Conservation (phyloP, 352 stramenopile genomes). For the Phytophthora sojae region DNA sequence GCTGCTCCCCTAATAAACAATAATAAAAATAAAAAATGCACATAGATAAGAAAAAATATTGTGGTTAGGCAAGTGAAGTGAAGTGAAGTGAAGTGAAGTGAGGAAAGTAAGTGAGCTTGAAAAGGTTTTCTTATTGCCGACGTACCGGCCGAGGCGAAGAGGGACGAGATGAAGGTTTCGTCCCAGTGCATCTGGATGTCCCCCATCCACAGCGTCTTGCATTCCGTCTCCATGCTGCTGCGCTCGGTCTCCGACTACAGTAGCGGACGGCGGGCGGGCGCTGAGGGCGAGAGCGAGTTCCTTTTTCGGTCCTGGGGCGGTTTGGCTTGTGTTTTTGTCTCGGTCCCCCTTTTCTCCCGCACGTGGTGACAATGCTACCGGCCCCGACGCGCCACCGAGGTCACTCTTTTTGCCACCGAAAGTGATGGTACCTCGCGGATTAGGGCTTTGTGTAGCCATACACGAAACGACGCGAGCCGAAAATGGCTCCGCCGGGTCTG, state of each 20-base stretch:
- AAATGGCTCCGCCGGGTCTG: slow-evolving; percentile 10
- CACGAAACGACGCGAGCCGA: slow-evolving; percentile 30
- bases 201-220: slow-evolving; percentile 92
- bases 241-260: not conserved
- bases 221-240: slow-evolving; percentile 46
- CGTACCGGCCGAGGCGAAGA: slow-evolving; percentile 81
- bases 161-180: slow-evolving; percentile 86
- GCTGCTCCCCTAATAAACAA: slow-evolving; percentile 65
- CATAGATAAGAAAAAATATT: slow-evolving; percentile 3
- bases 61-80: not conserved
- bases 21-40: not conserved
- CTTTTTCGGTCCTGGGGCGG: slow-evolving; percentile 4
- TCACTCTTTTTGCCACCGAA: slow-evolving; percentile 13
- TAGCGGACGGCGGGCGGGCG: no score
- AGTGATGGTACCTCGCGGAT: slow-evolving; percentile 5
- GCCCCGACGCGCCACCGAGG: slow-evolving; percentile 17
- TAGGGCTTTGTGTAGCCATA: slow-evolving; percentile 16
- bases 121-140: no score
- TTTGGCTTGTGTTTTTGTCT: slow-evolving; percentile 33
- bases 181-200: slow-evolving; percentile 93
- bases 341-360: slow-evolving; percentile 29
- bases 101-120: not conserved
- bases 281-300: not conserved
- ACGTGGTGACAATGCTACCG: slow-evolving; percentile 29
- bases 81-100: not conserved